Evolutionary conservation across 1,139 yeast genomes (phyloP).

Genomic region (Pichia sp.): DNA sequence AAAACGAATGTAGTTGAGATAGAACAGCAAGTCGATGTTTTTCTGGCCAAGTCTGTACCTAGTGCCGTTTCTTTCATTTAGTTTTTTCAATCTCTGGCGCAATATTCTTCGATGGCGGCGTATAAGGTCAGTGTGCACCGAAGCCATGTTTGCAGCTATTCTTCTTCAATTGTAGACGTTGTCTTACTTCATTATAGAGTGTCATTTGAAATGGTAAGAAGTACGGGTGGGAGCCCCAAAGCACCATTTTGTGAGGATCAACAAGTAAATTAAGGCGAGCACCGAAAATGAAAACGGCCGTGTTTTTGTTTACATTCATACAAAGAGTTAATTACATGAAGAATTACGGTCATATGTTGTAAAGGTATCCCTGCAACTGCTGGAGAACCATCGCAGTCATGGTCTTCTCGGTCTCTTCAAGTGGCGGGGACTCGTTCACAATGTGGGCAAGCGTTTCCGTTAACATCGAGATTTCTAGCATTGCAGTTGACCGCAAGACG

Average conservation of each 20-base stretch:
- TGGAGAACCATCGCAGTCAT: neutral
- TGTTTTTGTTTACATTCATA: neutral
- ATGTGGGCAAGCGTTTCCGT: constrained; percentile 7
- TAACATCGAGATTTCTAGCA: constrained; percentile 9
- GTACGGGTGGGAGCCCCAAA: neutral
- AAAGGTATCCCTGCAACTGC: constrained; percentile 6
- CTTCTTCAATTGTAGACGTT: too few species aligned
- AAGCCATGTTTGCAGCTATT: constrained; percentile 14
- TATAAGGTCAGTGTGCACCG: constrained; percentile 15
- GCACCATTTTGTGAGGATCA: neutral
- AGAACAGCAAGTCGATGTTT: constrained; percentile 36
- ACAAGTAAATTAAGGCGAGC: neutral
- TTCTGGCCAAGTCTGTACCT: constrained; percentile 19
- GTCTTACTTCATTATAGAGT: neutral
- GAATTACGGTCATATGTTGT: neutral
- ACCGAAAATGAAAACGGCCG: neutral
- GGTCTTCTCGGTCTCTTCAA: constrained; percentile 2
- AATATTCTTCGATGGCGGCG: constrained; percentile 17
- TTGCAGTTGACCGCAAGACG: constrained; percentile 5
- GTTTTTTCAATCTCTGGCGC: constrained; percentile 10
- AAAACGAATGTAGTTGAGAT: constrained; percentile 46
- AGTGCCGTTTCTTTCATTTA: constrained; percentile 8
- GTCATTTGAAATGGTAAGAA: neutral
- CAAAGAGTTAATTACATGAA: too few species aligned
- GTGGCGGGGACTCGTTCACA: constrained; percentile 5